Base-by-base conservation (phyloP, 169 alveolate genomes). In the Plasmodium gonderi region DNA sequence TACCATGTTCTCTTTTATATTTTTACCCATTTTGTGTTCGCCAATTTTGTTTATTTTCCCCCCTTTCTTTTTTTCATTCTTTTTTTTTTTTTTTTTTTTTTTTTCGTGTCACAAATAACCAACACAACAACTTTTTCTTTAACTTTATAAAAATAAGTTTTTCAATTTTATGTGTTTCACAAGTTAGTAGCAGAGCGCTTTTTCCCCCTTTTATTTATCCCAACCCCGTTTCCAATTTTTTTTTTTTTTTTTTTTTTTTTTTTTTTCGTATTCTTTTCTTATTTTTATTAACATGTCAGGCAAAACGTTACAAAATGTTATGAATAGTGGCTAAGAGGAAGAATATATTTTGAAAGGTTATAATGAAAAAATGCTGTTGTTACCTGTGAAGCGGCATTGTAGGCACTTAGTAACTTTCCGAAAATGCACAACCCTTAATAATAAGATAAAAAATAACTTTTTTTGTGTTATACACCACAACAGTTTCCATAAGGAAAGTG, bases 341-440 rank as follows among this genome's bases (percentile, higher is more conserved):
- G n/a, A n/a, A n/a, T n/a, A n/a, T n/a, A n/a, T n/a, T n/a, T 49
- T 14, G 17, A 49, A 49, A 49, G 67, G 67, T 49, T n/a, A n/a
- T n/a, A 40, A 36, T 20, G 67, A 12, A 81, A 68, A 80, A 82
- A 82, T 45, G 60, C 45, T 82, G 91, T 40, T 69, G 20, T 82
- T 36, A 17, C 36, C 31, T 8, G 54, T 45, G 40, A 69, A 54
- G 29, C 75, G 38, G 8, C 26, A 38, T 20, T 82, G 54, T 51
- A 69, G 81, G 64, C 60, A 45, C 44, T 8, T 69, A 31, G 23
- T 23, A 8, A 82, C 23, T 17, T 31, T 82, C 23, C 77, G 67
- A 31, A 45, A 45, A 42, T 8, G 78, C 69, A 17, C 33, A 80
- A 80, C 26, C 5, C 23, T 42, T 7, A 36, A 14, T 60, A 29